Conservation (phyloP, 2,329 filamentous ascomycete genomes). For the Coleophoma crateriformis region DNA sequence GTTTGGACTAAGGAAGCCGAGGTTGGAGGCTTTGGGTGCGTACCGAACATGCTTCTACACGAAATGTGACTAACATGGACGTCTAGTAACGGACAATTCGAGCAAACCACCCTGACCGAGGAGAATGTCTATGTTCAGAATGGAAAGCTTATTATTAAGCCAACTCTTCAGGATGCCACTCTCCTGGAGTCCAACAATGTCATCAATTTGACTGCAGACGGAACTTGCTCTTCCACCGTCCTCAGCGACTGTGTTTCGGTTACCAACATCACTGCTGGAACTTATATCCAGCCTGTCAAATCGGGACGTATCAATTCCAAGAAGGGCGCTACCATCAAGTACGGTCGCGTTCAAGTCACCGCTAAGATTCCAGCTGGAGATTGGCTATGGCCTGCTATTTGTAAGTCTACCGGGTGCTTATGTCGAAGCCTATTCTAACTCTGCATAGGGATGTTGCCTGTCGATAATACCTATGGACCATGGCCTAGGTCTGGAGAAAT, state of each 20-base stretch:
- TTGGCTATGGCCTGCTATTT: conserved; percentile 91
- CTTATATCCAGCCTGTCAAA: conserved; percentile 70
- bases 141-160: conserved; percentile 67
- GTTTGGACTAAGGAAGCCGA: conserved; percentile 46
- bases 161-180: conserved; percentile 66
- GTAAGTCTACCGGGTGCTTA: conserved; percentile 22
- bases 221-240: conserved; percentile 60
- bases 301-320: conserved; percentile 76
- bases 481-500: conserved; percentile 83
- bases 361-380: conserved; percentile 73
- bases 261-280: conserved; percentile 74
- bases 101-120: conserved; percentile 64
- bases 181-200: conserved; percentile 61
- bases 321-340: conserved; percentile 66
- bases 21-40: conserved; percentile 31
- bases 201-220: conserved; percentile 61
- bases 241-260: conserved; percentile 58
- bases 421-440: too few species aligned
- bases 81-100: conserved; percentile 72
- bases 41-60: conserved; percentile 50
- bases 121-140: conserved; percentile 71
- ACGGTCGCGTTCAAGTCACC: conserved; percentile 74
- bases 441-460: conserved; percentile 61
- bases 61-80: conserved; percentile 4
- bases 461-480: conserved; percentile 62